Evolutionary conservation across 305 asterid genomes (phyloP).

Genomic region (Withania somnifera): DNA sequence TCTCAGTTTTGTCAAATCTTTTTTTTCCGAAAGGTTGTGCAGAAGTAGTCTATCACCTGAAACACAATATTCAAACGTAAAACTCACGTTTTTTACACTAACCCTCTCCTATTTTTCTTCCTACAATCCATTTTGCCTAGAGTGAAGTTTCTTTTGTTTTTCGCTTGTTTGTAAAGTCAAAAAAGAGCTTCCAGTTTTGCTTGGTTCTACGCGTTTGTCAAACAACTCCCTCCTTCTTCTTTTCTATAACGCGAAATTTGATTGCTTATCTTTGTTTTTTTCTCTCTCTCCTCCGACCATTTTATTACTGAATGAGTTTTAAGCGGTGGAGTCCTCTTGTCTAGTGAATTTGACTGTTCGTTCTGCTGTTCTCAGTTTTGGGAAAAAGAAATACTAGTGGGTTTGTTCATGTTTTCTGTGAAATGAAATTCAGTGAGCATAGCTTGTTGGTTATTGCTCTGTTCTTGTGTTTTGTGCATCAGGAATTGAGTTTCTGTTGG

Average conservation of each 20-base stretch:
- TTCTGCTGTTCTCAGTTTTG: conserved; percentile 11
- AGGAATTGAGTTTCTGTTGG: conserved; percentile 30
- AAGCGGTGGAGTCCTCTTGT: conserved; percentile 30
- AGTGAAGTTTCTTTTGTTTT: background rate
- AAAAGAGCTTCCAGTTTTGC: background rate
- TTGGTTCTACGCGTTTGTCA: conserved; percentile 30
- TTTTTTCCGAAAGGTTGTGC: background rate
- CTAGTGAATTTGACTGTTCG: conserved; percentile 13
- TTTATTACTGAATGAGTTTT: conserved; percentile 1
- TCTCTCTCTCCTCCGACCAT: conserved; percentile 9
- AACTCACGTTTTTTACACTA: background rate
- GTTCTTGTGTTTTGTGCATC: conserved; percentile 22
- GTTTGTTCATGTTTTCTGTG: conserved; percentile 20
- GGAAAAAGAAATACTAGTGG: conserved; percentile 12
- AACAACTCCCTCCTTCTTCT: conserved; percentile 24
- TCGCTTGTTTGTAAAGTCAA: conserved; percentile 18
- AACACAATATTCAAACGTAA: background rate
- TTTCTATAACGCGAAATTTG: background rate
- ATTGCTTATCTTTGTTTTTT: conserved; percentile 7
- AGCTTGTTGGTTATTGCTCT: conserved; percentile 21
- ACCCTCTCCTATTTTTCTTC: background rate
- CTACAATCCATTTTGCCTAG: background rate
- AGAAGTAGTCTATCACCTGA: background rate
- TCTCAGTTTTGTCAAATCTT: background rate
- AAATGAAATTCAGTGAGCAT: conserved; percentile 35